Percentiles rank a stretch among this genome's conserved stretches.
phyloP scores from a whole-genome alignment of 805 yeast genomes.

The Monosporozyma unispora region DNA sequence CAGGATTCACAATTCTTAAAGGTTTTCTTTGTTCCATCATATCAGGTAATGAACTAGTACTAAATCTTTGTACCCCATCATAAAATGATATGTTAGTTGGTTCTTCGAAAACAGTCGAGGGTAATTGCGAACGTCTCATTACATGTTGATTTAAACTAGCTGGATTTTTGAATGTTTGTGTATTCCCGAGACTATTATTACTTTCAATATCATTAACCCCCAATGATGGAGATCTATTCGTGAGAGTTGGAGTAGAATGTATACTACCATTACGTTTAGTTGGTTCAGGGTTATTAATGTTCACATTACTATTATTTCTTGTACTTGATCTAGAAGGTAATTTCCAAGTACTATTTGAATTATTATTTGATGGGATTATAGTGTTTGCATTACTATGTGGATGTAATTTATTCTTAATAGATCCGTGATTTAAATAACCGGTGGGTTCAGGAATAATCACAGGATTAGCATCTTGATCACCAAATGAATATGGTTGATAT shows the following conservation, averaged over 20 bases:
- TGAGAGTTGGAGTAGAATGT: neutral
- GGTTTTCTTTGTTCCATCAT: conserved; percentile 30
- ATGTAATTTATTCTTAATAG: neutral
- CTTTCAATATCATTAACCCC: neutral
- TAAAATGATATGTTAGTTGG: conserved; percentile 10
- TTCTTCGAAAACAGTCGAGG: conserved; percentile 15
- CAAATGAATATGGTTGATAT: conserved; percentile 30
- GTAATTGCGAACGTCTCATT: conserved; percentile 1
- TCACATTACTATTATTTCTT: neutral
- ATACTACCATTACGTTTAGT: neutral
- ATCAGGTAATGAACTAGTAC: conserved; percentile 49
- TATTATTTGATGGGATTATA: neutral
- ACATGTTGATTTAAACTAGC: neutral
- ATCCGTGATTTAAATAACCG: neutral
- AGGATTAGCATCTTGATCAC: conserved; percentile 27
- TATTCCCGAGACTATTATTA: neutral
- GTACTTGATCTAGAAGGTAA: conserved; percentile 10
- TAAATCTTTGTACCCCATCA: conserved; percentile 40
- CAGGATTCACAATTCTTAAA: conserved; percentile 44
- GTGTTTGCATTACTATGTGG: neutral
- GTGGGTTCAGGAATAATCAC: conserved; percentile 13
- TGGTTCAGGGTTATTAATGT: neutral
- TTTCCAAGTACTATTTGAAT: conserved; percentile 9
- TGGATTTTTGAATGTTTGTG: neutral
- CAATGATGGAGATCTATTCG: neutral